Evolutionary conservation across 1,284 basidiomycete genomes (phyloP).

Genomic region (Rhodotorula sp.): DNA sequence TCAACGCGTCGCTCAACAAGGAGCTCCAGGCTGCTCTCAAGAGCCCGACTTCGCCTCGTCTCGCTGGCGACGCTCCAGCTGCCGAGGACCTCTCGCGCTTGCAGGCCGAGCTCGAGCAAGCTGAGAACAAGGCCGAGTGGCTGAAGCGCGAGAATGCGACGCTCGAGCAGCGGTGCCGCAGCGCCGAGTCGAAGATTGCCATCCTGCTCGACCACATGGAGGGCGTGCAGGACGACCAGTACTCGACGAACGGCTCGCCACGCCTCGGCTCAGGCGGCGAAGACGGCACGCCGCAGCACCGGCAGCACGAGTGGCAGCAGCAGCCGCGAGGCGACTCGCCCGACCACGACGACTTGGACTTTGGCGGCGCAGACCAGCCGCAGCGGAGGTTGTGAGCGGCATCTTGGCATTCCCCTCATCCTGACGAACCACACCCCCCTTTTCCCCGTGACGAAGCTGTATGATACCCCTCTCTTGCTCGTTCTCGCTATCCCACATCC

Average conservation of each 20-base stretch:
- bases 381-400: neutral
- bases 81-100: slow-evolving; percentile 21
- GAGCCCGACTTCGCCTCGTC: slow-evolving; percentile 24
- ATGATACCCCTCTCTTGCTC: too few relatives aligned
- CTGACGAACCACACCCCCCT: too few relatives aligned
- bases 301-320: slow-evolving; percentile 4
- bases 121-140: slow-evolving; percentile 45
- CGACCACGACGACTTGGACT: neutral
- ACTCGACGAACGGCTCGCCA: slow-evolving; percentile 8
- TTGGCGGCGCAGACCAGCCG: neutral
- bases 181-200: slow-evolving; percentile 38
- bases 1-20: slow-evolving; percentile 43
- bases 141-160: slow-evolving; percentile 45
- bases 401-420: neutral
- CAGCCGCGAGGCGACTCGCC: neutral
- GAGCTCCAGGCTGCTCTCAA: slow-evolving; percentile 42
- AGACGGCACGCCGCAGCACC: neutral
- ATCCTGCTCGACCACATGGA: slow-evolving; percentile 40
- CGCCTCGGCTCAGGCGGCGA: neutral
- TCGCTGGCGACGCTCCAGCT: neutral
- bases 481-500: too few relatives aligned
- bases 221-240: slow-evolving; percentile 14
- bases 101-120: slow-evolving; percentile 32
- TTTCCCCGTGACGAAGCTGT: too few relatives aligned
- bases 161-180: slow-evolving; percentile 43